These are phyloP conservation scores for Suillus subaureus DNA, from an alignment of 768 basidiomycete genomes.

Conservation along the genomic window DNA sequence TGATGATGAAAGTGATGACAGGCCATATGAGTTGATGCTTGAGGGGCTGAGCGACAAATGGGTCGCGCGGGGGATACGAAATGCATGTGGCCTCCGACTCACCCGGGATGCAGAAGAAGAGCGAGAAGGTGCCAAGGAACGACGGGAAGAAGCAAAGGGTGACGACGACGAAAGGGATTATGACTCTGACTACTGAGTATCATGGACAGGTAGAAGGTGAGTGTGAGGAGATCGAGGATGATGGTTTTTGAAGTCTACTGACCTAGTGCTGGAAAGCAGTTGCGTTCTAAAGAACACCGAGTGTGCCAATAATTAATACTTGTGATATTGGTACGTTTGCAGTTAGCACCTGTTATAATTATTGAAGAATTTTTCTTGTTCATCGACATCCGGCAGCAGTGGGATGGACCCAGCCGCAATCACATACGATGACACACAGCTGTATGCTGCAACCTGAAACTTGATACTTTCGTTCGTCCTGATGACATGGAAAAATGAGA, in stretches of 20 bases:
- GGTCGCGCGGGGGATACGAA: conserved; percentile 14
- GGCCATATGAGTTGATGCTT: background rate
- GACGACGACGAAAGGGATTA: background rate
- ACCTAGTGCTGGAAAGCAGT: background rate
- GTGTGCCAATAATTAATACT: no score
- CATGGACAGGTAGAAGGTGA: background rate
- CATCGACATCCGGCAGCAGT: no score
- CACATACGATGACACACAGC: no score
- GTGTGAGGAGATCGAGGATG: background rate
- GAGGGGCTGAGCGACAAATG: conserved; percentile 1
- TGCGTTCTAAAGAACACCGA: background rate
- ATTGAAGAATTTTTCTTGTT: no score
- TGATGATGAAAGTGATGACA: background rate
- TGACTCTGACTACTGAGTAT: background rate
- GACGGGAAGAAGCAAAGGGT: background rate
- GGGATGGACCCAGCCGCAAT: no score
- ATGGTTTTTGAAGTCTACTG: no score
- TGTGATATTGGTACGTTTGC: no score
- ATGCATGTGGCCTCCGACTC: conserved; percentile 18
- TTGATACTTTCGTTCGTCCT: no score
- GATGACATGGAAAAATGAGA: no score
- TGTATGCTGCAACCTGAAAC: no score
- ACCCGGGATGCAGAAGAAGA: conserved; percentile 4
- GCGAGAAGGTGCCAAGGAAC: background rate
- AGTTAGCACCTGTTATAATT: no score